phyloP scores from a whole-genome alignment of 768 basidiomycete species.

The Tricholomella constricta region DNA sequence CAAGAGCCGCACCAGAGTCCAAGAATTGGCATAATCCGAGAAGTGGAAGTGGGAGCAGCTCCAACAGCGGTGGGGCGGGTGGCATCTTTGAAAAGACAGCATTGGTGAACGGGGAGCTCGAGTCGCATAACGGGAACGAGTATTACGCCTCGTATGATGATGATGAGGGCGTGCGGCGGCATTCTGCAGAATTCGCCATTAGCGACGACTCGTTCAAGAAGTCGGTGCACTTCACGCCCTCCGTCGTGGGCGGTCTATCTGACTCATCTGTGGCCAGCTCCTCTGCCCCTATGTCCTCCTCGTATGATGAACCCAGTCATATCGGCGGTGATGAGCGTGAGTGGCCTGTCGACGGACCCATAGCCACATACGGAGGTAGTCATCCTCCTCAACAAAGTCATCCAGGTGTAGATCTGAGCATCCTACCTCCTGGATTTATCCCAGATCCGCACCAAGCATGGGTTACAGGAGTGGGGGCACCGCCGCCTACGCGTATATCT shows the following conservation, averaged over 20 bases:
- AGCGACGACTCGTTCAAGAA: slow-evolving; percentile 41
- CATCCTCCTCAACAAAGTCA: slow-evolving; percentile 2
- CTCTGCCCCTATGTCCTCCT: slow-evolving; percentile 19
- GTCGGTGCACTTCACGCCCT: slow-evolving; percentile 51
- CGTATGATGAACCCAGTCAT: slow-evolving; percentile 20
- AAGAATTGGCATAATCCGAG: slow-evolving; percentile 25
- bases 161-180: not conserved
- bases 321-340: not conserved
- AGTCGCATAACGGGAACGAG: slow-evolving; percentile 23
- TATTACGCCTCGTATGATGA: not conserved
- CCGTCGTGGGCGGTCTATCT: slow-evolving; percentile 37
- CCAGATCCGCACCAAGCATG: slow-evolving; percentile 11
- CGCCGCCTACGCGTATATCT: not conserved
- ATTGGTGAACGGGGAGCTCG: slow-evolving; percentile 47
- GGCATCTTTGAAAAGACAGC: slow-evolving; percentile 26
- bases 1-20: slow-evolving; percentile 17
- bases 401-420: slow-evolving; percentile 5
- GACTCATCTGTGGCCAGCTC: slow-evolving; percentile 17
- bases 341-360: slow-evolving; percentile 3
- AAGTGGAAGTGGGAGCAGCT: slow-evolving; percentile 31
- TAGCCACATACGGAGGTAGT: not conserved
- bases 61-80: slow-evolving; percentile 12
- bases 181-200: slow-evolving; percentile 19
- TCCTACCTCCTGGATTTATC: slow-evolving; percentile 21
- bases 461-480: not conserved